phyloP scores from a whole-genome alignment of 2,329 filamentous ascomycete genomes.

The Ophiosphaerella korrae region DNA sequence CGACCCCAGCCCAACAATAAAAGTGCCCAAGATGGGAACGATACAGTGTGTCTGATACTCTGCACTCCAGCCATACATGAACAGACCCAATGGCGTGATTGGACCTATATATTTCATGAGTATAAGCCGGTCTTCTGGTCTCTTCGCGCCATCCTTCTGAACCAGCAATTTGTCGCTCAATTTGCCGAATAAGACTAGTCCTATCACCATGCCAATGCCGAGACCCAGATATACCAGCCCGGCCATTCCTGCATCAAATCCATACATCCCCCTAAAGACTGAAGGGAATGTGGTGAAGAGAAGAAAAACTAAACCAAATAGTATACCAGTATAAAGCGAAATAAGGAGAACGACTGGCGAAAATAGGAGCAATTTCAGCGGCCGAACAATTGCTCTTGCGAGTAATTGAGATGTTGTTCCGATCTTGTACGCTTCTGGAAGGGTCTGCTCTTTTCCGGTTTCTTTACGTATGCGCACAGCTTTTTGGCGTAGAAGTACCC shows the following conservation, averaged over 20 bases:
- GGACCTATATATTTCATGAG: conserved; percentile 32
- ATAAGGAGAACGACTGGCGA: conserved; percentile 60
- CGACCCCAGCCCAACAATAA: conserved; percentile 12
- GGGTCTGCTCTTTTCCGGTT: conserved; percentile 31
- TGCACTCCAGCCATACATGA: conserved; percentile 38
- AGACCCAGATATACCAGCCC: conserved; percentile 32
- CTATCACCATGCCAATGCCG: conserved; percentile 40
- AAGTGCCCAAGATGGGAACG: conserved; percentile 30
- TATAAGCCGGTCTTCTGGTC: conserved; percentile 18
- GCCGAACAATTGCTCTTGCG: conserved; percentile 14
- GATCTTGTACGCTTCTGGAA: neutral
- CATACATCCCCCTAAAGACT: conserved; percentile 27
- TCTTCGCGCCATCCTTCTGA: conserved; percentile 13
- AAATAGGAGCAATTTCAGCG: conserved; percentile 49
- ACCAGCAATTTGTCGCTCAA: conserved; percentile 35
- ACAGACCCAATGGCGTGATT: conserved; percentile 26
- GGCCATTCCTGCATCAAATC: conserved; percentile 18
- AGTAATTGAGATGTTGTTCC: too few species aligned
- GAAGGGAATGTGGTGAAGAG: conserved; percentile 32
- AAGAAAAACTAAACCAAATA: conserved; percentile 47
- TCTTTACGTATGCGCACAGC: conserved; percentile 28
- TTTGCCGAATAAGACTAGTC: conserved; percentile 33
- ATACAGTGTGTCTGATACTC: conserved; percentile 32
- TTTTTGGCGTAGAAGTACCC: conserved; percentile 45
- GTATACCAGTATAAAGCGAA: conserved; percentile 49